Percentiles rank a stretch among this genome's conserved stretches.
Conservation (phyloP, 2,329 filamentous ascomycete genomes). For the Onygenales sp. region DNA sequence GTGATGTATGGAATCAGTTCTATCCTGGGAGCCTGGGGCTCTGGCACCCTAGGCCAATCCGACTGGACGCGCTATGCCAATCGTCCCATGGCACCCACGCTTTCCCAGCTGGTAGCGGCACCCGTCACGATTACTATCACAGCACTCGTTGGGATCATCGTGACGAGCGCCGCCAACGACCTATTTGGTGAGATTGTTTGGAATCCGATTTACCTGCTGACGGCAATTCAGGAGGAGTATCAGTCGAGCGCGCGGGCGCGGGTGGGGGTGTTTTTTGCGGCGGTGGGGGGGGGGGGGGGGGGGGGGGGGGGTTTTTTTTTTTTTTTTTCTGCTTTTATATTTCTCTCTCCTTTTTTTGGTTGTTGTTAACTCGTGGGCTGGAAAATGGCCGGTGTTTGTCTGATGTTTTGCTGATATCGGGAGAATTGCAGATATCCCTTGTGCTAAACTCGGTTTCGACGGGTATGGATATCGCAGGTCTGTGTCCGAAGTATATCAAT, state of each 20-base stretch:
- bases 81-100: conserved; percentile 15
- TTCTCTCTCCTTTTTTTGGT: neutral
- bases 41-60: conserved; percentile 17
- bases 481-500: conserved; percentile 46
- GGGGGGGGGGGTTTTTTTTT: conserved; percentile 21
- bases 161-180: conserved; percentile 24
- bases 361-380: neutral
- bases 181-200: conserved; percentile 25
- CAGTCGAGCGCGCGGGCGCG: conserved; percentile 18
- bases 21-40: conserved; percentile 17
- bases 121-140: conserved; percentile 30
- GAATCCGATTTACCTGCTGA: conserved; percentile 31
- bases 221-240: conserved; percentile 24
- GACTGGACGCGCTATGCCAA: conserved; percentile 21
- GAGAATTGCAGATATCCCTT: conserved; percentile 21
- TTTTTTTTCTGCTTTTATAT: conserved; percentile 4
- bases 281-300: conserved; percentile 25
- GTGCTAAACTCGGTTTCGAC: conserved; percentile 41
- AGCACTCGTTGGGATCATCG: conserved; percentile 28
- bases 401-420: neutral
- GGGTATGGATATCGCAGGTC: conserved; percentile 47
- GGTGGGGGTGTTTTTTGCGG: conserved; percentile 30
- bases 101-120: conserved; percentile 19
- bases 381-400: neutral
- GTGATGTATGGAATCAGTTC: conserved; percentile 19